phyloP scores from a whole-genome alignment of 495 filamentous ascomycete genomes.

The Aspergillus carlsbadensis region DNA sequence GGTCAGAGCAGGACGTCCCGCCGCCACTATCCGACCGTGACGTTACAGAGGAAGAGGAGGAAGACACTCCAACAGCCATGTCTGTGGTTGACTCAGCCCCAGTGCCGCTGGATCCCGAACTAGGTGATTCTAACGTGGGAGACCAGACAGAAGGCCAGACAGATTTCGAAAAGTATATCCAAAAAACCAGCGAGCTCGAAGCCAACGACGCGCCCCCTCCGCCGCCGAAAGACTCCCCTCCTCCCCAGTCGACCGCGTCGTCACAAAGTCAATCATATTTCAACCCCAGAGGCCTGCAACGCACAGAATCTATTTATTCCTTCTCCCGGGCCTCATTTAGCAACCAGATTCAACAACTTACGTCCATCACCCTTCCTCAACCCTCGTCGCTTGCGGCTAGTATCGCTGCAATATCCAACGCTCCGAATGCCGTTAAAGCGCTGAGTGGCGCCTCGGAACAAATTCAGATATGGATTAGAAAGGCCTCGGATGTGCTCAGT shows the following conservation, averaged over 20 bases:
- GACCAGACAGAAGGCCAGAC: slow-evolving; percentile 23
- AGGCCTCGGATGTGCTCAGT: slow-evolving; percentile 80
- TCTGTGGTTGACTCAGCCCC: slow-evolving; percentile 31
- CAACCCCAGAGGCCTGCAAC: slow-evolving; percentile 44
- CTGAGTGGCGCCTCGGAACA: slow-evolving; percentile 82
- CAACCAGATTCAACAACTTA: slow-evolving; percentile 84
- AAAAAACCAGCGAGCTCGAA: slow-evolving; percentile 41
- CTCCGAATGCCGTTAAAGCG: slow-evolving; percentile 72
- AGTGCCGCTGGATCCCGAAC: slow-evolving; percentile 23
- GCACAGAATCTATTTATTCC: slow-evolving; percentile 83
- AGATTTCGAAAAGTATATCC: slow-evolving; percentile 48
- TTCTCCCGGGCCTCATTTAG: slow-evolving; percentile 87
- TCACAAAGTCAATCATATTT: slow-evolving; percentile 52
- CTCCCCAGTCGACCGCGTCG: slow-evolving; percentile 36
- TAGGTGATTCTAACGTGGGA: slow-evolving; percentile 7
- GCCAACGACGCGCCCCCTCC: slow-evolving; percentile 32
- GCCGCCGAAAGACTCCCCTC: slow-evolving; percentile 43
- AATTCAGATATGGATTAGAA: slow-evolving; percentile 87
- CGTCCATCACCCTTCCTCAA: slow-evolving; percentile 79
- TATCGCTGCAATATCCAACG: slow-evolving; percentile 78
- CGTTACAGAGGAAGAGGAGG: slow-evolving; percentile 6
- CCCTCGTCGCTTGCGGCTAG: slow-evolving; percentile 75
- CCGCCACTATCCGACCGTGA: not conserved
- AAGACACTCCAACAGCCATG: slow-evolving; percentile 28
- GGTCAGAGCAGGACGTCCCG: slow-evolving; percentile 8